Evolutionary conservation across 2,329 filamentous ascomycete species (phyloP).

Genomic region (Xenoacremonium recifei): DNA sequence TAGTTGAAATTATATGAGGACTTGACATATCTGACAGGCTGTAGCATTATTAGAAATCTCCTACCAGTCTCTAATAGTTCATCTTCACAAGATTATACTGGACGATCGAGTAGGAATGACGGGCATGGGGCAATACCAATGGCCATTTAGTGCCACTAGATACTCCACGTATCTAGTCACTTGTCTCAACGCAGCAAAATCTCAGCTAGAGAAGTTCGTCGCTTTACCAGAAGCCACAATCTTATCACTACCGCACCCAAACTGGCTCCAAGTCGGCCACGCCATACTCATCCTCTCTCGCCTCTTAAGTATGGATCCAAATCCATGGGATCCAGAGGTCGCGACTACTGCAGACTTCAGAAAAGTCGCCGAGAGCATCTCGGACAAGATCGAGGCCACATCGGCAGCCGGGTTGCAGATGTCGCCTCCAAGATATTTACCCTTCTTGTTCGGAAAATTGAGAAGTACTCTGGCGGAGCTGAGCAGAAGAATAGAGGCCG

Average conservation of each 20-base stretch:
- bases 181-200: background rate
- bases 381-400: background rate
- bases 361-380: background rate
- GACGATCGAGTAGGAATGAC: slow-evolving; percentile 5
- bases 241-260: background rate
- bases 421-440: background rate
- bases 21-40: background rate
- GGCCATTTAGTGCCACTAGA: background rate
- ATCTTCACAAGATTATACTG: slow-evolving; percentile 8
- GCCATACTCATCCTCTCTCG: background rate
- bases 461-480: too few relatives aligned
- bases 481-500: too few relatives aligned
- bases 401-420: background rate
- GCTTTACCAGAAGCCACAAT: background rate
- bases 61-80: slow-evolving; percentile 4
- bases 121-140: background rate
- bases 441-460: background rate
- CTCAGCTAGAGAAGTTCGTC: background rate
- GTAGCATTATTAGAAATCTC: slow-evolving; percentile 3
- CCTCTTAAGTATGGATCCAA: background rate
- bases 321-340: background rate
- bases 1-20: too few relatives aligned
- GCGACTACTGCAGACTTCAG: background rate
- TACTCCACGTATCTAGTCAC: background rate
- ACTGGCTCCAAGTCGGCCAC: background rate